Conservation (phyloP, 2,329 filamentous ascomycete genomes). For the Didymella glomerata region DNA sequence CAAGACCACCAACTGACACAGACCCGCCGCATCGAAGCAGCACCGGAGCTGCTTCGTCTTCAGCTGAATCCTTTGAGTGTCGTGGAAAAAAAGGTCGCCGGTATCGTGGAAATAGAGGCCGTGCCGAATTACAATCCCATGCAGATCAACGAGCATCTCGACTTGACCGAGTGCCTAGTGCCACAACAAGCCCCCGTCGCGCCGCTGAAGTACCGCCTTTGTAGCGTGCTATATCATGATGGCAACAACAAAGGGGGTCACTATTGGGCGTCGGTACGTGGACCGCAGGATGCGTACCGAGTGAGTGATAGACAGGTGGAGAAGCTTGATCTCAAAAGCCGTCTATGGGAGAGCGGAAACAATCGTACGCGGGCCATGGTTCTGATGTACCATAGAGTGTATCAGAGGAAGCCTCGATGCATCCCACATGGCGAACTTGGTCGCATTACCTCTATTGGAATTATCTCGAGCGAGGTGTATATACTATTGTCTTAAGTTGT, state of each 20-base stretch:
- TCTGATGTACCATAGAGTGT: not conserved
- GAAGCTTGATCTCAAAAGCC: too few species aligned
- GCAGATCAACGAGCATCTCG: not conserved
- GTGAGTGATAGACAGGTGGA: not conserved
- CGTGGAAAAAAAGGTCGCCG: not conserved
- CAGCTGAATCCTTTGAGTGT: not conserved
- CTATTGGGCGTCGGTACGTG: not conserved
- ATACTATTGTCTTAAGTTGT: not conserved
- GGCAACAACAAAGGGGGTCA: not conserved
- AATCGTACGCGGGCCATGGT: not conserved
- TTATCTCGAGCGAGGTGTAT: not conserved
- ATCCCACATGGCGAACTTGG: not conserved
- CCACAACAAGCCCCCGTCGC: not conserved
- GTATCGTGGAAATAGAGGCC: not conserved
- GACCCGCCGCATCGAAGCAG: not conserved
- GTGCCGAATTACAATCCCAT: not conserved
- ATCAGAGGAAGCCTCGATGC: not conserved
- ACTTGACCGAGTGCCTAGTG: not conserved
- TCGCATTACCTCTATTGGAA: not conserved
- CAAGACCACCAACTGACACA: not conserved
- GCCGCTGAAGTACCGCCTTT: not conserved
- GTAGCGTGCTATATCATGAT: not conserved
- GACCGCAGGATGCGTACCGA: not conserved
- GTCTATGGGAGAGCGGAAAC: not conserved
- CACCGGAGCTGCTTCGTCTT: not conserved